Evolutionary conservation across 768 basidiomycete species (phyloP).

Genomic region (Pleurotus cornucopiae): DNA sequence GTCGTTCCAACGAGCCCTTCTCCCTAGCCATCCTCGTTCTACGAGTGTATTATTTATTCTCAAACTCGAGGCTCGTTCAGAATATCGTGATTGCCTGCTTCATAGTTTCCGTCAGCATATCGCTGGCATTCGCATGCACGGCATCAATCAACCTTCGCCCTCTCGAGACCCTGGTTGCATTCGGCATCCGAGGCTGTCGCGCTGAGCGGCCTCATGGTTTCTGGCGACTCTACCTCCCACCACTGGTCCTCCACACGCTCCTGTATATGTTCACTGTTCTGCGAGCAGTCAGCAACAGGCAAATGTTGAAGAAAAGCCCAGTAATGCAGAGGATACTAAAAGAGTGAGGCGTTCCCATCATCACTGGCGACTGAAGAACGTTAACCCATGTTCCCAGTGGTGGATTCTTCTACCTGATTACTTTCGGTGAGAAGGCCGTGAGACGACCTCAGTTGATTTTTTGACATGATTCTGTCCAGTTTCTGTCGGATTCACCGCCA

Average conservation of each 20-base stretch:
- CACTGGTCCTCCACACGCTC: conserved; percentile 32
- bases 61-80: conserved; percentile 22
- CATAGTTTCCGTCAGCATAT: conserved; percentile 20
- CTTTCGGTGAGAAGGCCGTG: conserved; percentile 24
- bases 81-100: conserved; percentile 25
- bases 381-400: conserved; percentile 21
- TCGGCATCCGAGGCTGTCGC: conserved; percentile 24
- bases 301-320: conserved; percentile 25
- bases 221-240: conserved; percentile 32
- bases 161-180: conserved; percentile 9
- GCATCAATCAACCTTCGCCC: conserved; percentile 16
- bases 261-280: conserved; percentile 31
- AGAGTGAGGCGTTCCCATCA: conserved; percentile 24
- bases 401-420: conserved; percentile 37
- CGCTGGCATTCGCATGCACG: conserved; percentile 26
- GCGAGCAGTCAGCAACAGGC: conserved; percentile 28
- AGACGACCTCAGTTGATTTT: neutral
- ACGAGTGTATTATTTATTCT: conserved; percentile 39
- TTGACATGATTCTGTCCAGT: conserved; percentile 16
- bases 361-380: neutral
- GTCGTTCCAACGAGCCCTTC: neutral
- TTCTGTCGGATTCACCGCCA: conserved; percentile 26
- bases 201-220: conserved; percentile 25
- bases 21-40: conserved; percentile 31
- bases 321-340: conserved; percentile 30